Conservation (phyloP, 306 rosid genomes). For the Carpinus viminea region DNA sequence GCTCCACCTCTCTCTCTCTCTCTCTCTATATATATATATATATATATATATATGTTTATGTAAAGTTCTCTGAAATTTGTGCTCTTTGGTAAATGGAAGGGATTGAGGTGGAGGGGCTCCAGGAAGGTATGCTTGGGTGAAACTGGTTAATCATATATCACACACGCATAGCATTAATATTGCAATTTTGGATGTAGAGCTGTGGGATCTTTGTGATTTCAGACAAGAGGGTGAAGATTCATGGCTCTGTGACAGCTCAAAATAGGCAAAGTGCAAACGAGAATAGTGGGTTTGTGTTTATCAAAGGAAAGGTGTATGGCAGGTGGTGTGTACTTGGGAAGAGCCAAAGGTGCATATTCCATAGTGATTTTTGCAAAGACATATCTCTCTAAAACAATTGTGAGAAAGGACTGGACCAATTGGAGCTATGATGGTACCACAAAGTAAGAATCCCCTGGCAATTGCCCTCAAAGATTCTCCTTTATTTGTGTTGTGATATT, state of each 20-base stretch:
- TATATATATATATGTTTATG: no score
- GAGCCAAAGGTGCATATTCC: slow-evolving; percentile 74
- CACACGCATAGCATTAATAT: background rate
- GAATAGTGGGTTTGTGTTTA: slow-evolving; percentile 65
- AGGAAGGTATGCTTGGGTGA: no score
- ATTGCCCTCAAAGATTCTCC: background rate
- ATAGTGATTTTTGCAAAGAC: slow-evolving; percentile 57
- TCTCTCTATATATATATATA: no score
- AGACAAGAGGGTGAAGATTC: slow-evolving; percentile 59
- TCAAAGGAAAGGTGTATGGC: slow-evolving; percentile 68
- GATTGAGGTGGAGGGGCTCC: no score
- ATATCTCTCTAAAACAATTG: slow-evolving; percentile 62
- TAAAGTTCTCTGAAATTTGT: no score
- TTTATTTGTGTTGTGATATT: background rate
- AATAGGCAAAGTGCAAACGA: slow-evolving; percentile 45
- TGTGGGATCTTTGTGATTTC: slow-evolving; percentile 74
- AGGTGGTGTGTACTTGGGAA: slow-evolving; percentile 69
- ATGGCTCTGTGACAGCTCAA: slow-evolving; percentile 73
- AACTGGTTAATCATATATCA: no score
- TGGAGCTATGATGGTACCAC: slow-evolving; percentile 69
- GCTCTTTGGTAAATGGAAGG: no score
- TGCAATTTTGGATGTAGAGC: slow-evolving; percentile 33
- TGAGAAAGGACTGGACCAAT: slow-evolving; percentile 68
- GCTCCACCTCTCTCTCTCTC: no score
- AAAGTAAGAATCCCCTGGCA: slow-evolving; percentile 41